Conservation (phyloP, 2,329 filamentous ascomycete species). For the Fusarium pseudonygamai region DNA sequence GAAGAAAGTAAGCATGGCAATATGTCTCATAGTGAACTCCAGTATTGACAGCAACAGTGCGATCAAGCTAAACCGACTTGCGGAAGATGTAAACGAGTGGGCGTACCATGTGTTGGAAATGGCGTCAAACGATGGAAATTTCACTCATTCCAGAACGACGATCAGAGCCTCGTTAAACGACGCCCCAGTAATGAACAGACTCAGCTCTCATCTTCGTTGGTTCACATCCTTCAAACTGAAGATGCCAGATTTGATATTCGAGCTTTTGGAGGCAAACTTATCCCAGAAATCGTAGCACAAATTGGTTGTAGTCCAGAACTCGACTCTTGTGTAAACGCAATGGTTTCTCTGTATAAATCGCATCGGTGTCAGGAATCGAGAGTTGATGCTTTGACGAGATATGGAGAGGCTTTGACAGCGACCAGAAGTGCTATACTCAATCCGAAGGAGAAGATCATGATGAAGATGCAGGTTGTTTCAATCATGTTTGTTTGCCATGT, state of each 20-base stretch:
- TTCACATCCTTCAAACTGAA: slow-evolving; percentile 31
- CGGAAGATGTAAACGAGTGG: slow-evolving; percentile 31
- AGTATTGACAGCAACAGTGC: slow-evolving; percentile 2
- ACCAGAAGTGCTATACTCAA: slow-evolving; percentile 13
- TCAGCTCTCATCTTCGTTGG: slow-evolving; percentile 13
- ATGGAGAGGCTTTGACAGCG: slow-evolving; percentile 25
- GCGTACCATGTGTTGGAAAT: slow-evolving; percentile 26
- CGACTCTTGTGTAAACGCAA: slow-evolving; percentile 27
- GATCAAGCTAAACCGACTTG: slow-evolving; percentile 28
- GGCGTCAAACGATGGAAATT: slow-evolving; percentile 38
- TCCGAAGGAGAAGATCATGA: slow-evolving; percentile 1
- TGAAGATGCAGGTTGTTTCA: slow-evolving; percentile 28
- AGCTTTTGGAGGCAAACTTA: slow-evolving; percentile 23
- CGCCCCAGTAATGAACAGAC: slow-evolving; percentile 29
- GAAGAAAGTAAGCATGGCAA: slow-evolving; percentile 19
- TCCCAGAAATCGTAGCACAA: slow-evolving; percentile 26
- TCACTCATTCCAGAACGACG: not conserved
- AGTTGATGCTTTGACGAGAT: slow-evolving; percentile 16
- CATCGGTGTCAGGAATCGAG: slow-evolving; percentile 1
- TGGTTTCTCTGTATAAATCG: slow-evolving; percentile 28
- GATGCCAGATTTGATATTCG: slow-evolving; percentile 37
- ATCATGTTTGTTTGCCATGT: slow-evolving; percentile 37
- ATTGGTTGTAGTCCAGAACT: slow-evolving; percentile 25
- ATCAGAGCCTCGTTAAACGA: not conserved
- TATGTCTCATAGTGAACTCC: not conserved